phyloP scores from a whole-genome alignment of 73 alveolate species.

The Uronychia binucleata region DNA sequence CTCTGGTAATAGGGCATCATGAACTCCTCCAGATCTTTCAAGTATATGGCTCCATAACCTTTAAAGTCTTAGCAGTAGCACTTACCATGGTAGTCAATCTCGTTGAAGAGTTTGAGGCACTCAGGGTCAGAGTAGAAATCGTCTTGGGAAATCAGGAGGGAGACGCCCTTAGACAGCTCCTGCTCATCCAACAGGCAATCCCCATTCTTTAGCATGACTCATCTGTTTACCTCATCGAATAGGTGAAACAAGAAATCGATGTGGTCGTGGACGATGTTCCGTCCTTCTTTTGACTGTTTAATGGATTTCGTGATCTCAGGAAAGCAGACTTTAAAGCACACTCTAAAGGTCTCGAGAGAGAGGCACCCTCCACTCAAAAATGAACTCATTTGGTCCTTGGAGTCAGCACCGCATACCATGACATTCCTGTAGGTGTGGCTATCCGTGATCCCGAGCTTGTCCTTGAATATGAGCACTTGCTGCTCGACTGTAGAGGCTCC shows the following conservation, averaged over 20 bases:
- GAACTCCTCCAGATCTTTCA: conserved; percentile 15
- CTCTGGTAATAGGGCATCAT: neutral
- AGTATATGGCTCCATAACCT: conserved; percentile 2
- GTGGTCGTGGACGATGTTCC: neutral
- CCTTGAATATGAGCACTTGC: neutral
- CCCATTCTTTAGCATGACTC: neutral
- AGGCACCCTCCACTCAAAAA: neutral
- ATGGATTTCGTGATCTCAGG: neutral
- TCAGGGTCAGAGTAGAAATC: neutral
- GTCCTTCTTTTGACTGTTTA: neutral
- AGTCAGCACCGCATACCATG: too few species aligned
- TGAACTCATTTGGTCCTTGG: neutral
- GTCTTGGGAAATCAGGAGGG: neutral
- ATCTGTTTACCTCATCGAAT: neutral
- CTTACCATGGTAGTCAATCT: neutral
- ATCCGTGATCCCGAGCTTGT: neutral
- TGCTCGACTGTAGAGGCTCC: neutral
- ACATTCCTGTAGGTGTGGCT: neutral
- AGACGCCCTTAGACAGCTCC: neutral
- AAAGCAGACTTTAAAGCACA: neutral
- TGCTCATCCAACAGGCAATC: neutral
- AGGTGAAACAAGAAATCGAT: neutral
- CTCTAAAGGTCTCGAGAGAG: neutral
- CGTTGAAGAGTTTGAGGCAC: neutral
- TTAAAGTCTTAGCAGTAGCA: neutral